Conservation (phyloP, 805 yeast species). For the Ogataea chonburiensis region DNA sequence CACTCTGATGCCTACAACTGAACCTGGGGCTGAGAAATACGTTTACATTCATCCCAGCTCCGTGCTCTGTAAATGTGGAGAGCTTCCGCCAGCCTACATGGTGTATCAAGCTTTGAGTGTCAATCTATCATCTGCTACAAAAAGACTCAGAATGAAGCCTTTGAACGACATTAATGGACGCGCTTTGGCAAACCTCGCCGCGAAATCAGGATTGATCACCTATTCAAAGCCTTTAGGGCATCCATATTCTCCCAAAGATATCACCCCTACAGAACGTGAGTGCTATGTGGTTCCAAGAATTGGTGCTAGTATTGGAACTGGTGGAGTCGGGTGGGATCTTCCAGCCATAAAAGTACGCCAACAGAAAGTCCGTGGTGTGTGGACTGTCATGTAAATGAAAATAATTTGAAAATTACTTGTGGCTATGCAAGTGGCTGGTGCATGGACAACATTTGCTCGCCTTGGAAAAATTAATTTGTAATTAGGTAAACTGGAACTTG, state of each 20-base stretch:
- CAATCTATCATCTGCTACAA: conserved; percentile 42
- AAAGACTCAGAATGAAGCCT: conserved; percentile 64
- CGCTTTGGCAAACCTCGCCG: conserved; percentile 76
- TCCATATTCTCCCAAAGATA: conserved; percentile 77
- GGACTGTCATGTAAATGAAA: conserved; percentile 44
- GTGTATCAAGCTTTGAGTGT: conserved; percentile 69
- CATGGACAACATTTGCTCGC: not conserved
- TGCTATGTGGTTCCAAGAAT: conserved; percentile 89
- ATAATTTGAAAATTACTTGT: not conserved
- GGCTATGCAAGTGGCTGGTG: conserved; percentile 7
- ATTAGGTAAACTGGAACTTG: conserved; percentile 4
- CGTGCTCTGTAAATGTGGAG: conserved; percentile 56
- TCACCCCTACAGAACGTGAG: conserved; percentile 67
- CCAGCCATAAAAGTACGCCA: conserved; percentile 79
- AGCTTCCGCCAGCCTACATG: conserved; percentile 74
- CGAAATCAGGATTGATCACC: conserved; percentile 65
- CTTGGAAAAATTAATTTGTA: conserved; percentile 4
- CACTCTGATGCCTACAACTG: conserved; percentile 47
- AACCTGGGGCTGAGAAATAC: conserved; percentile 42
- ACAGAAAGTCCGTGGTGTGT: conserved; percentile 60
- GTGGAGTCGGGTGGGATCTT: conserved; percentile 89
- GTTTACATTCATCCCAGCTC: conserved; percentile 84
- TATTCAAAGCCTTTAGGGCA: conserved; percentile 92
- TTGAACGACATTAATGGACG: conserved; percentile 73
- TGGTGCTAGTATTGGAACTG: conserved; percentile 81